These are phyloP conservation scores for Chimonanthus salicifolius DNA, from an alignment of 164 flowering plant genomes.

Conservation along the genomic window DNA sequence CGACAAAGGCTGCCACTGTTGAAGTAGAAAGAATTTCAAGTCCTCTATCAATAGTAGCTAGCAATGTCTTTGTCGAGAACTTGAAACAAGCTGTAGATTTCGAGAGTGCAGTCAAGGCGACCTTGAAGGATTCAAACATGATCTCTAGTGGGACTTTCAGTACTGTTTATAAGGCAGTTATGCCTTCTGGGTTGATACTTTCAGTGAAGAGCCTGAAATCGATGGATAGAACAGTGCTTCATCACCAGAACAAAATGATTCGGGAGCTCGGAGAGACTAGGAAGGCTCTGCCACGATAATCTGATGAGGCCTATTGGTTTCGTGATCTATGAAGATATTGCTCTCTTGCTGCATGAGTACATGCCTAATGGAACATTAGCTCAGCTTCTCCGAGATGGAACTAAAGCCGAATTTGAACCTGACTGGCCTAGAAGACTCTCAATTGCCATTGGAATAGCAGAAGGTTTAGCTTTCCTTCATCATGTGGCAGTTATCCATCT, in stretches of 20 bases:
- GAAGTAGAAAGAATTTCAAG: conserved; percentile 32
- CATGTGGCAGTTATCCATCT: conserved; percentile 88
- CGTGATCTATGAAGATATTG: conserved; percentile 80
- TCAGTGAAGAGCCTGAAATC: conserved; percentile 77
- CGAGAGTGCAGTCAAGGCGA: conserved; percentile 77
- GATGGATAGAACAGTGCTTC: conserved; percentile 68
- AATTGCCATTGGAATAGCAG: conserved; percentile 86
- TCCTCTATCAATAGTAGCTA: conserved; percentile 57
- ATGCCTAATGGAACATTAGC: conserved; percentile 72
- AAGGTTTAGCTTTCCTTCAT: conserved; percentile 91
- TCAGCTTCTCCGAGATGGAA: conserved; percentile 62
- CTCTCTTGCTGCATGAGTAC: conserved; percentile 68
- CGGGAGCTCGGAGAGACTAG: conserved; percentile 91
- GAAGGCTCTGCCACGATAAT: conserved; percentile 77
- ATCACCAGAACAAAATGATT: conserved; percentile 89
- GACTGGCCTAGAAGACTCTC: conserved; percentile 84
- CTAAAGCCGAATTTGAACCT: conserved; percentile 46
- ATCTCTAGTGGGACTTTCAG: conserved; percentile 80
- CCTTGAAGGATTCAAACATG: conserved; percentile 78
- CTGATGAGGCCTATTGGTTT: conserved; percentile 76
- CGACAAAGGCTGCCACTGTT: conserved; percentile 40
- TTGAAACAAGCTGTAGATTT: conserved; percentile 86
- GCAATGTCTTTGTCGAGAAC: conserved; percentile 81
- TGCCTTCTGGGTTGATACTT: conserved; percentile 88
- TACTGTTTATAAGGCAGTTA: conserved; percentile 74